Percentiles rank a stretch among this genome's conserved stretches.
phyloP scores from a whole-genome alignment of 2,329 filamentous ascomycete genomes.

The Xenosphaeropsis pyriputrescens region DNA sequence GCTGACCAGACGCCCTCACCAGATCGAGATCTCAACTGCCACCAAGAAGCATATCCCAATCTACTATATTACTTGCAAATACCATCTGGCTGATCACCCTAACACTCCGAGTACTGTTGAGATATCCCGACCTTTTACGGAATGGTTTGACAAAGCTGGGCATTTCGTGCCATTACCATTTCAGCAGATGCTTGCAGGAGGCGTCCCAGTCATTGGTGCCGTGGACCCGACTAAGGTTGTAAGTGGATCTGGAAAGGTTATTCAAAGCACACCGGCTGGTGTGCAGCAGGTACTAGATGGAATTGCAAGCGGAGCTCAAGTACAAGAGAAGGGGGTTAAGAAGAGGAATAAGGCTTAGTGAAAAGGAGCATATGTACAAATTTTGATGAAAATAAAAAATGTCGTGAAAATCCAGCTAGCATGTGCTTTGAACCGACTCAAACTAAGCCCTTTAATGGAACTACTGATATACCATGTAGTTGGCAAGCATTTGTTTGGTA shows the following conservation, averaged over 20 bases:
- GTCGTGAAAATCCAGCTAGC: no score
- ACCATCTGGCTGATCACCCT: slow-evolving; percentile 24
- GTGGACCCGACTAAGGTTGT: slow-evolving; percentile 46
- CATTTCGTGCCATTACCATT: slow-evolving; percentile 63
- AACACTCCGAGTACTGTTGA: slow-evolving; percentile 22
- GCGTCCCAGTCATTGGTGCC: slow-evolving; percentile 48
- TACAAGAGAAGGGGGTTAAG: slow-evolving; percentile 9
- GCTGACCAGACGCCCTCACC: not conserved
- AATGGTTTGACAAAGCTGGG: slow-evolving; percentile 64
- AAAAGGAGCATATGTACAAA: not conserved
- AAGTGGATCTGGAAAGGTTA: slow-evolving; percentile 16
- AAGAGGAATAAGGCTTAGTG: slow-evolving; percentile 13
- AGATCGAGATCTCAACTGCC: slow-evolving; percentile 61
- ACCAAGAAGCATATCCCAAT: slow-evolving; percentile 68
- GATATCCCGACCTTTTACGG: slow-evolving; percentile 49
- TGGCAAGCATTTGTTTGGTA: no score
- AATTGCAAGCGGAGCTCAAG: slow-evolving; percentile 5
- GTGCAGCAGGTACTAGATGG: not conserved
- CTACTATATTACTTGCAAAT: slow-evolving; percentile 60
- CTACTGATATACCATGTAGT: no score
- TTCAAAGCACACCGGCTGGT: slow-evolving; percentile 22
- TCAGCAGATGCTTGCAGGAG: slow-evolving; percentile 61
- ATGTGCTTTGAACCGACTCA: no score
- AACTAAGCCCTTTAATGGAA: no score
- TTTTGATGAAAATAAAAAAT: no score